phyloP scores from a whole-genome alignment of 1,139 yeast genomes.

The Blastobotrys malaysiensis region DNA sequence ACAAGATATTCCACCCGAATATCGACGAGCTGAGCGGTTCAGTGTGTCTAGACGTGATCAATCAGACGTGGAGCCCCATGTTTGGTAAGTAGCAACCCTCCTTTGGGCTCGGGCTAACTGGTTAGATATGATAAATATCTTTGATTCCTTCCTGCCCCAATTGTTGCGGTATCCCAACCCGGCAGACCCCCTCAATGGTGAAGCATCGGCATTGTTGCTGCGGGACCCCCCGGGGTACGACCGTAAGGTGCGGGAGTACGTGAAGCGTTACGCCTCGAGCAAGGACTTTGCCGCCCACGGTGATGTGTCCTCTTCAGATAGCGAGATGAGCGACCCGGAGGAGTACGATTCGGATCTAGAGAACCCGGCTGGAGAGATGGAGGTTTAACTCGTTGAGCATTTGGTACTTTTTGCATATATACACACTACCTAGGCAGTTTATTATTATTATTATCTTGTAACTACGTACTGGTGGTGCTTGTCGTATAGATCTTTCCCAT shows the following conservation, averaged over 20 bases:
- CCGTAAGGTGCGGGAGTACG: constrained; percentile 65
- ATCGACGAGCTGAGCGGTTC: constrained; percentile 72
- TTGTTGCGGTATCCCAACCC: constrained; percentile 89
- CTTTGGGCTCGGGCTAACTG: constrained; percentile 11
- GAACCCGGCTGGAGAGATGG: constrained; percentile 40
- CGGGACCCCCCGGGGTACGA: constrained; percentile 65
- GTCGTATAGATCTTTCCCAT: no score
- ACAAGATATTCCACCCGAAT: constrained; percentile 91
- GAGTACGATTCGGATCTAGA: constrained; percentile 44
- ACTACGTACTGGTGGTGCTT: no score
- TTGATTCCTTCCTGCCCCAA: constrained; percentile 92
- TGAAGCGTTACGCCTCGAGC: constrained; percentile 63
- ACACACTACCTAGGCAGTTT: background rate
- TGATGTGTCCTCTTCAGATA: constrained; percentile 30
- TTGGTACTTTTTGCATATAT: background rate
- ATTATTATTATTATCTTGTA: background rate
- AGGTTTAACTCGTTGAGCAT: constrained; percentile 22
- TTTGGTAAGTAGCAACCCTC: constrained; percentile 46
- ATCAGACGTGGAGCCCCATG: constrained; percentile 98
- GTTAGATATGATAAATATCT: constrained; percentile 62
- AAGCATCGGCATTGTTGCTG: constrained; percentile 78
- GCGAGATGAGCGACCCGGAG: constrained; percentile 43
- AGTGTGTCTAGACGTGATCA: constrained; percentile 92
- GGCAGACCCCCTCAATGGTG: constrained; percentile 87
- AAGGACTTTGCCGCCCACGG: constrained; percentile 37